A percentile compares a stretch with the other conserved stretches of the same genome.
These are phyloP conservation scores for Rhododendron molle DNA, from an alignment of 148 eudicot species.

Conservation along the genomic window DNA sequence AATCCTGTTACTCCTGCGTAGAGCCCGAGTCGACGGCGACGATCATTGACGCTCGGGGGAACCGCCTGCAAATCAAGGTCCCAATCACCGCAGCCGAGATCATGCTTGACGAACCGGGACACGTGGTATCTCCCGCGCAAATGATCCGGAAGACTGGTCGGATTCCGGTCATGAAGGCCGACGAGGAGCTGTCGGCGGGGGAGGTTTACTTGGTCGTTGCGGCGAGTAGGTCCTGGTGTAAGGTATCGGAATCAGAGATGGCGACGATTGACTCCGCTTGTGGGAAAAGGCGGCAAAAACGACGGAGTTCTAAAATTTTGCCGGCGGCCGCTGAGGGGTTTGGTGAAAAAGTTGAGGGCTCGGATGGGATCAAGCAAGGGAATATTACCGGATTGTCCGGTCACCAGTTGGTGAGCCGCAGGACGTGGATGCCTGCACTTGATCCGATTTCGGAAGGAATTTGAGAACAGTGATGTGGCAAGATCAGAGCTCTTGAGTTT, in stretches of 20 bases:
- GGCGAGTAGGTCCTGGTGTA: slow-evolving; percentile 22
- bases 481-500: neutral
- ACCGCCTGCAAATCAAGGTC: slow-evolving; percentile 1
- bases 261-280: slow-evolving; percentile 18
- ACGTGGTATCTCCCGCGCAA: slow-evolving; percentile 21
- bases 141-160: slow-evolving; percentile 16
- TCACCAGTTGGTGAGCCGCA: slow-evolving; percentile 11
- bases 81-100: slow-evolving; percentile 39
- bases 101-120: slow-evolving; percentile 39
- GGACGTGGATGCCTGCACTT: slow-evolving; percentile 35
- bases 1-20: neutral
- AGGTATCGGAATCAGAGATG: slow-evolving; percentile 23
- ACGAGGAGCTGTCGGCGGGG: slow-evolving; percentile 25
- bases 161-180: slow-evolving; percentile 31
- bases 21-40: neutral
- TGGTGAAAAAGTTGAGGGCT: neutral
- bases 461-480: neutral
- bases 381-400: slow-evolving; percentile 9
- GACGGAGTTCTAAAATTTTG: slow-evolving; percentile 27
- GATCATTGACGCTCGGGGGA: slow-evolving; percentile 3
- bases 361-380: slow-evolving; percentile 6
- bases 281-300: neutral
- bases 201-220: slow-evolving; percentile 32
- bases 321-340: slow-evolving; percentile 13
- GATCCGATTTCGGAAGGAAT: slow-evolving; percentile 33